Evolutionary conservation across 805 yeast genomes (phyloP), one percentile per base, ranked within the genome.

Genomic region (Metschnikowia matae): DNA sequence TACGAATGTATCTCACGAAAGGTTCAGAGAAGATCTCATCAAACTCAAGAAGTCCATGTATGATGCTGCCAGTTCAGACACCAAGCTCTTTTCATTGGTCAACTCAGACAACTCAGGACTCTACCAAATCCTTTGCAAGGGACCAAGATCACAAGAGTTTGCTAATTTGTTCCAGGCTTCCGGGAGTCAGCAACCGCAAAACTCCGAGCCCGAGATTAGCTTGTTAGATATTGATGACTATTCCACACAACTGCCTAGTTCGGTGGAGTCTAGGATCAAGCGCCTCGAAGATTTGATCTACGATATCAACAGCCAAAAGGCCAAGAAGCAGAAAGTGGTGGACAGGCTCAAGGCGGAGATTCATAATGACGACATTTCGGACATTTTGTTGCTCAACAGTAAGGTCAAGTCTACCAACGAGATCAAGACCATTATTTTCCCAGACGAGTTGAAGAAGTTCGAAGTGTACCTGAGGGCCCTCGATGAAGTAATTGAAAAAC

Each of bases 301-400:
- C 44, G 84, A 83, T 49, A 73, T 92, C 60, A 80, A 80, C 50
- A 73, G 79, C 40, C 63, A 89, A 51, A 82, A 82, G 58, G 71
- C 78, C 32, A 94, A 87, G 63, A 81, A 95, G 42, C 64, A 71
- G 5, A 73, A 81, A 36, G 75, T 85, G 1, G 71, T 87, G 34
- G 75, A 75, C 1, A 88, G 83, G 45, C 73, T 92, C 60, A 89
- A 89, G 61, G 76, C 73, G 6, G 79, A 79, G 44, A 83, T 87
- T 33, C 94, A 84, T 59, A 74, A 77, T 13, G 98, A 92, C 67
- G 97, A 92, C 62, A 89, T 90, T 45, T 85, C 96, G 0, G 83
- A 85, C 48, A 72, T 84, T 11, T 73, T 92, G 32, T 79, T 92
- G 7, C 71, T 84, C 55, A 85, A 87, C 62, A 69, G 74, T 53